Evolutionary conservation across 495 filamentous ascomycete species (phyloP), one percentile per base, ranked within the genome.

Genomic region (Trichoderma gamsii): DNA sequence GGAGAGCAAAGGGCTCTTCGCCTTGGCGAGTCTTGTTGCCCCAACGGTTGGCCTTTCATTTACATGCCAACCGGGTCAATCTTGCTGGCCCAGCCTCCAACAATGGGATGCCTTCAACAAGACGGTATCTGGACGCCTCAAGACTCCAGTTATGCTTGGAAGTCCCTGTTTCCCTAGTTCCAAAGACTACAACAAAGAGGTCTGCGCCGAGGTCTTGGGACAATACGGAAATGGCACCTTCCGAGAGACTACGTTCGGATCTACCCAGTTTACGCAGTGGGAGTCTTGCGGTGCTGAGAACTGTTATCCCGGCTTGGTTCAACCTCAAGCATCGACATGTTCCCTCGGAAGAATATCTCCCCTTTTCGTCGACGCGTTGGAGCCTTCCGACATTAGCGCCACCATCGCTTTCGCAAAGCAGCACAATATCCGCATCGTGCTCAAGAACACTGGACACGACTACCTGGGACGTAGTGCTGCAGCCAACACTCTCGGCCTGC

Each of bases 381-480:
- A 16, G 16, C 51, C 72, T 2, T 67, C 12, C 2, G 73, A 83
- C 38, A 72, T 79, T 13, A 70, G 66, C 29, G 71, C 73, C 6
- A 78, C 74, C 0, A 66, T 85, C 4, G 69, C 70, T 0, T 85
- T 84, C 66, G 81, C 80, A 25, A 61, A 64, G 15, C n/a, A 72
- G 6, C 67, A 76, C n/a, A 75, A 76, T 51, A 69, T 80, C 32
- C 76, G 79, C 1, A 70, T 83, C 1, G 72, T 75, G 12, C 76
- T 83, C 44, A 77, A 78, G 71, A 82, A 84, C 63, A 77, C 78
- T 3, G 80, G 80, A 12, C 80, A 82, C 64, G 79, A 82, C 70
- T 78, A 71, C 32, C 72, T 70, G 41, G 80, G 80, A 29, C 68
- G 78, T 16, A 76, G 77, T 21, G 76, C 74, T 4, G 73, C 77